phyloP scores from a whole-genome alignment of 2,329 filamentous ascomycete species.

The Colletotrichum euphorbiae region DNA sequence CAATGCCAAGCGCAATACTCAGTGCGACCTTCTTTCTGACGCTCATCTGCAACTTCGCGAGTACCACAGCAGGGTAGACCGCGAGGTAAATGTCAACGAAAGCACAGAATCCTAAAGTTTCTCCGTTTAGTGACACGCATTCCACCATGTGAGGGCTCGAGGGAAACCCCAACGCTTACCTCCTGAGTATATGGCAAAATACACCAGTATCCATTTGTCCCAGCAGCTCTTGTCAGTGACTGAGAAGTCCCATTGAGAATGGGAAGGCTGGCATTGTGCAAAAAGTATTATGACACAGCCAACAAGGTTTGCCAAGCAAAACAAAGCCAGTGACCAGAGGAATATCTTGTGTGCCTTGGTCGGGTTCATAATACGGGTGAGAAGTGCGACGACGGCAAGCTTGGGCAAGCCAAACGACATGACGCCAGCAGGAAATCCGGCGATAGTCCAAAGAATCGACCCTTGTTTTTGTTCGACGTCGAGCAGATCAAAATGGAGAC shows the following conservation, averaged over 20 bases:
- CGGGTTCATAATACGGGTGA: constrained; percentile 54
- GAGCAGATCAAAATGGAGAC: constrained; percentile 52
- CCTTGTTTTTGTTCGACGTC: constrained; percentile 44
- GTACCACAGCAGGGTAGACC: constrained; percentile 53
- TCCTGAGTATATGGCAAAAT: constrained; percentile 54
- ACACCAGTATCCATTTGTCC: constrained; percentile 50
- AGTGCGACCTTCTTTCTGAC: constrained; percentile 55
- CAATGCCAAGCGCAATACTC: constrained; percentile 52
- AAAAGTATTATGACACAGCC: constrained; percentile 55
- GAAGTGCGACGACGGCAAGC: constrained; percentile 53
- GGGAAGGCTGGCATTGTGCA: constrained; percentile 54
- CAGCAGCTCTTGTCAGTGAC: constrained; percentile 49
- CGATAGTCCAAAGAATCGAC: constrained; percentile 51
- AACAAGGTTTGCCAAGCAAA: constrained; percentile 47
- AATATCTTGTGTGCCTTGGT: constrained; percentile 47
- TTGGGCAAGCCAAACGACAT: constrained; percentile 56
- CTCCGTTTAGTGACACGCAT: neutral
- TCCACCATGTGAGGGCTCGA: neutral
- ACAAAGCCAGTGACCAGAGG: constrained; percentile 51
- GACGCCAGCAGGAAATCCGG: constrained; percentile 52
- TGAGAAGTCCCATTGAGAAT: constrained; percentile 53
- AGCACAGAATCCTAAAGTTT: constrained; percentile 47
- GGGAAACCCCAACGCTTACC: constrained; percentile 43
- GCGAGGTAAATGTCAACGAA: constrained; percentile 57
- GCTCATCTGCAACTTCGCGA: constrained; percentile 52